phyloP scores from a whole-genome alignment of 2,329 filamentous ascomycete genomes.

The Colletotrichum shisoi region DNA sequence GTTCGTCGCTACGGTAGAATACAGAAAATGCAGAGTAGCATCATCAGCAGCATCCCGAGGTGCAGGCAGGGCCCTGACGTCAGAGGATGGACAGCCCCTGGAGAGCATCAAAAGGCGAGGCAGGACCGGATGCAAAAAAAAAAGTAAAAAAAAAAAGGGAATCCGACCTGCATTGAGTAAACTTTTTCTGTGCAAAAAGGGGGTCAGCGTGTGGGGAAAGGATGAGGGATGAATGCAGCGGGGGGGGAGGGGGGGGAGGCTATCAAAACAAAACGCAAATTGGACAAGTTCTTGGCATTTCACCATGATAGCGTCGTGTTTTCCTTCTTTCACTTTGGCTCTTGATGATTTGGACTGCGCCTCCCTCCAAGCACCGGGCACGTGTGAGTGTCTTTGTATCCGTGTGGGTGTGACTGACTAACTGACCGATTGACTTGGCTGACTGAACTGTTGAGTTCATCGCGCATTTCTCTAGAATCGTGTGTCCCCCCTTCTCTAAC shows the following conservation, averaged over 20 bases:
- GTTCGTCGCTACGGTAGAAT: background rate
- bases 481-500: background rate
- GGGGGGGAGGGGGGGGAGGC: background rate
- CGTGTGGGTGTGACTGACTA: conserved; percentile 15
- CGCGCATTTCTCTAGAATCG: conserved; percentile 20
- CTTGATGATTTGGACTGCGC: no score
- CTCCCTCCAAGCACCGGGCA: conserved; percentile 2
- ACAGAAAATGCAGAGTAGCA: background rate
- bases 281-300: conserved; percentile 15
- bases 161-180: background rate
- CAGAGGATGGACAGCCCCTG: conserved; percentile 4
- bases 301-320: background rate
- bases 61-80: background rate
- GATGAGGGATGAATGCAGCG: background rate
- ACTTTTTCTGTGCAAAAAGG: background rate
- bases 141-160: background rate
- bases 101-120: background rate
- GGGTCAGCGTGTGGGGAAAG: background rate
- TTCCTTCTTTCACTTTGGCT: background rate
- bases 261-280: conserved; percentile 15
- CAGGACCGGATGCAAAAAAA: background rate
- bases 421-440: background rate
- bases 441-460: background rate
- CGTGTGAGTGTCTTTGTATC: conserved; percentile 8
- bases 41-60: background rate